A percentile compares a stretch with the other conserved stretches of the same genome.
These are phyloP conservation scores for Alternaria hordeiaustralica DNA, from an alignment of 2,329 filamentous ascomycete species.

Conservation along the genomic window DNA sequence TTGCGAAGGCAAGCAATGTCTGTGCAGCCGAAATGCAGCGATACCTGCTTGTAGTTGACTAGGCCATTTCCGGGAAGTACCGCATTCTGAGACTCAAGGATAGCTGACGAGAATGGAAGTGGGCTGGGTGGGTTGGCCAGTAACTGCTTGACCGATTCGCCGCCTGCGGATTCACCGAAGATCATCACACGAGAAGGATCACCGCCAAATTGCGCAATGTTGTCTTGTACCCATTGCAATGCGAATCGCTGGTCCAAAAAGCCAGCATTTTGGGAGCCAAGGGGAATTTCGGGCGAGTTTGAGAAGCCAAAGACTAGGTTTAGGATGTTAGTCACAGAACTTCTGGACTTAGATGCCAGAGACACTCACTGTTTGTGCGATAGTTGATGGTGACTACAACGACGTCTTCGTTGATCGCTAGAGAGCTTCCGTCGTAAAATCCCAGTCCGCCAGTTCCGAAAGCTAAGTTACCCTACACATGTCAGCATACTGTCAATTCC, in stretches of 20 bases:
- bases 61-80: conserved; percentile 8
- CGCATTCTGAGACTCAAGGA: conserved; percentile 29
- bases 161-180: conserved; percentile 39
- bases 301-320: conserved; percentile 28
- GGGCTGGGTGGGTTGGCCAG: conserved; percentile 26
- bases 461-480: conserved; percentile 23
- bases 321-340: background rate
- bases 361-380: conserved; percentile 26
- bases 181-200: conserved; percentile 54
- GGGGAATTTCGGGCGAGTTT: conserved; percentile 17
- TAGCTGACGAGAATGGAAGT: conserved; percentile 30
- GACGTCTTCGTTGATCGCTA: conserved; percentile 31
- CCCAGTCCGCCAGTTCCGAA: conserved; percentile 23
- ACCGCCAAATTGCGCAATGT: conserved; percentile 54
- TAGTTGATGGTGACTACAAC: conserved; percentile 35
- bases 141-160: conserved; percentile 11
- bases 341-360: background rate
- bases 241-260: conserved; percentile 62
- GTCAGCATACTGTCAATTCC: conserved; percentile 12
- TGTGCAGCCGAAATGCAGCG: conserved; percentile 13
- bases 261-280: conserved; percentile 53
- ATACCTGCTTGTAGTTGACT: conserved; percentile 13
- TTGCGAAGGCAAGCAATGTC: conserved; percentile 12
- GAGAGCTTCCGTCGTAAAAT: conserved; percentile 30
- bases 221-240: conserved; percentile 60